These are phyloP conservation scores for Jamesozyma rosinii DNA, from an alignment of 805 yeast genomes.

Conservation along the genomic window DNA sequence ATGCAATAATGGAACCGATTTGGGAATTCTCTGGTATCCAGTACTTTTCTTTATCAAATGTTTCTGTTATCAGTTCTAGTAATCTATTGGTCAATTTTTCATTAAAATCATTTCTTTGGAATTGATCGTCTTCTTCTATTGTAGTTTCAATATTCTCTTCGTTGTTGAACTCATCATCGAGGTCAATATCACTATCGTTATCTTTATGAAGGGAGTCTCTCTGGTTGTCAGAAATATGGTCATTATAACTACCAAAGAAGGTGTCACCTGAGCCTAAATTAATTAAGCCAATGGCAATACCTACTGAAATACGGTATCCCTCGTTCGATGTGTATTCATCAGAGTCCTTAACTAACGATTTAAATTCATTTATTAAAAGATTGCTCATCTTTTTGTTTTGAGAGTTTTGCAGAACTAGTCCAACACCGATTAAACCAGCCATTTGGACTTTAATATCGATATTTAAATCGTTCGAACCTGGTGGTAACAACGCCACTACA, in stretches of 20 bases:
- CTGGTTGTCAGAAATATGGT: background rate
- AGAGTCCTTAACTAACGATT: conserved; percentile 39
- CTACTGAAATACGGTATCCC: conserved; percentile 79
- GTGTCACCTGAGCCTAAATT: conserved; percentile 61
- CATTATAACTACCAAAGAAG: background rate
- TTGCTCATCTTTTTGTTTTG: conserved; percentile 84
- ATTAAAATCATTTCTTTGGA: background rate
- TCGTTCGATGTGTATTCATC: conserved; percentile 56
- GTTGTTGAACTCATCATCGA: background rate
- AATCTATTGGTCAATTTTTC: conserved; percentile 6
- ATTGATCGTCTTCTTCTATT: background rate
- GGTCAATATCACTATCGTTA: background rate
- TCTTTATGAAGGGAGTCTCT: background rate
- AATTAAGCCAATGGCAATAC: conserved; percentile 76
- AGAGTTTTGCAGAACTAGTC: conserved; percentile 66
- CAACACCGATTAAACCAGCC: conserved; percentile 86
- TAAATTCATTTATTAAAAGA: conserved; percentile 60
- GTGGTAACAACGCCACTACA: conserved; percentile 81
- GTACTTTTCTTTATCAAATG: conserved; percentile 19
- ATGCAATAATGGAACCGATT: conserved; percentile 66
- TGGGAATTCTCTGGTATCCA: conserved; percentile 33
- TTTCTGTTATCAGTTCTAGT: conserved; percentile 12
- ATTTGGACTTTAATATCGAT: conserved; percentile 78
- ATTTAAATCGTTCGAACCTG: conserved; percentile 82
- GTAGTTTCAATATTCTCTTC: background rate